phyloP scores from a whole-genome alignment of 164 flowering plant genomes.

The Vitis riparia region DNA sequence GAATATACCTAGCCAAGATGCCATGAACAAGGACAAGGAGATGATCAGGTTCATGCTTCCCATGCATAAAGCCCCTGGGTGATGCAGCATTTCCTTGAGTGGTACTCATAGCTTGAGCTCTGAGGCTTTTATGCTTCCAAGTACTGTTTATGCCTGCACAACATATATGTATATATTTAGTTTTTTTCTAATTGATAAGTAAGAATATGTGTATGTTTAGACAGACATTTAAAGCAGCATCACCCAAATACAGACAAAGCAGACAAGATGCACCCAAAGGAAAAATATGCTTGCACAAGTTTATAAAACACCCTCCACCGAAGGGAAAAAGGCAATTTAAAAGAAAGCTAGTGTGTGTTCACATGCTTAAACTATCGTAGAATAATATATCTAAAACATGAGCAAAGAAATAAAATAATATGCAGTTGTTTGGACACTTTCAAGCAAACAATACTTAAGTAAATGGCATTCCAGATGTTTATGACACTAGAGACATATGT shows the following conservation, averaged over 20 bases:
- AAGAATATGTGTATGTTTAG: no score
- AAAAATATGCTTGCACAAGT: not conserved
- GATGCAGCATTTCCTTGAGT: conserved; percentile 46
- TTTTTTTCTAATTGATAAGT: no score
- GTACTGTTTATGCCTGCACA: conserved; percentile 47
- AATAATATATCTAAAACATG: not conserved
- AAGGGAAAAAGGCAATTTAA: not conserved
- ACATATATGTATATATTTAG: not conserved
- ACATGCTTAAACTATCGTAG: not conserved
- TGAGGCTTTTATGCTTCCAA: conserved; percentile 38
- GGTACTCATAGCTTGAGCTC: conserved; percentile 58
- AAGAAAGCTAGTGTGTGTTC: not conserved
- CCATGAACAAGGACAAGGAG: conserved; percentile 99
- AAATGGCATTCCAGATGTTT: not conserved
- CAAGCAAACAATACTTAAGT: not conserved
- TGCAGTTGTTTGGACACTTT: not conserved
- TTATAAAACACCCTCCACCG: conserved; percentile 14
- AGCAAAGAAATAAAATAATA: not conserved
- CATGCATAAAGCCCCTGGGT: conserved; percentile 26
- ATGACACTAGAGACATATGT: not conserved
- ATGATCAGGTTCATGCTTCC: conserved; percentile 76
- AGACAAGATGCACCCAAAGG: no score
- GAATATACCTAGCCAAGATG: conserved; percentile 76
- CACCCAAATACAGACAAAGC: no score
- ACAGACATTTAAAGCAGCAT: no score